phyloP scores from a whole-genome alignment of 2,329 filamentous ascomycete genomes.

The Dactylellina cionopaga region DNA sequence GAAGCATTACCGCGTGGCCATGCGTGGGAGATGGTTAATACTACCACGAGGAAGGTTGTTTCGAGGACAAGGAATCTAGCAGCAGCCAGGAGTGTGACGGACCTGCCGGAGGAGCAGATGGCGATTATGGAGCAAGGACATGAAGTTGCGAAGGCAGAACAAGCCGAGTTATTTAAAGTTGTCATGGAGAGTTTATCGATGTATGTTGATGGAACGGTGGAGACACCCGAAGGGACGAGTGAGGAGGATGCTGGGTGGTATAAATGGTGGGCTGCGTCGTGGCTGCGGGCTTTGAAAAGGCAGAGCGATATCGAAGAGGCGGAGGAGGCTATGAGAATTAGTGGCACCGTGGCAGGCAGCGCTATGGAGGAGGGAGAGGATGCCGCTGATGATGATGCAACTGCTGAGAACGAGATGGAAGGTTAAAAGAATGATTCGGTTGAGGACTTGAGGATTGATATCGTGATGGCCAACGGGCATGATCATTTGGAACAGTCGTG shows the following conservation, averaged over 20 bases:
- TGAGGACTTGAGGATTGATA: background rate
- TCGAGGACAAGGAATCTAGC: slow-evolving; percentile 84
- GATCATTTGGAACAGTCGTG: background rate
- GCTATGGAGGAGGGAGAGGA: slow-evolving; percentile 39
- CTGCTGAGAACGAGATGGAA: slow-evolving; percentile 47
- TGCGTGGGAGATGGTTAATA: slow-evolving; percentile 88
- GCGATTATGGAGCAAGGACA: slow-evolving; percentile 73
- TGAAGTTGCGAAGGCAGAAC: slow-evolving; percentile 74
- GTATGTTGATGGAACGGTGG: slow-evolving; percentile 36
- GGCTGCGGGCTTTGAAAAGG: slow-evolving; percentile 84
- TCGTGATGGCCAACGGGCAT: background rate
- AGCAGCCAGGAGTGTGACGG: slow-evolving; percentile 67
- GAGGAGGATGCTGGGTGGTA: slow-evolving; percentile 72
- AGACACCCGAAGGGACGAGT: slow-evolving; percentile 65
- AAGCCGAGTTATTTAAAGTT: slow-evolving; percentile 78
- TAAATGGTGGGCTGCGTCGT: slow-evolving; percentile 82
- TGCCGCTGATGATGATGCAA: background rate
- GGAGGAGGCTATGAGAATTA: slow-evolving; percentile 62
- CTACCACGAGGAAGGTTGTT: slow-evolving; percentile 89
- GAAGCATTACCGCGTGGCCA: slow-evolving; percentile 76
- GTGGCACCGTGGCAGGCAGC: background rate
- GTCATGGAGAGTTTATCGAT: slow-evolving; percentile 76
- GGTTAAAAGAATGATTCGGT: background rate
- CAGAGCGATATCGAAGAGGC: slow-evolving; percentile 87
- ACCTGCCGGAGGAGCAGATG: slow-evolving; percentile 64